Base-by-base conservation (phyloP, 306 rosid species). In the Vigna mungo region DNA sequence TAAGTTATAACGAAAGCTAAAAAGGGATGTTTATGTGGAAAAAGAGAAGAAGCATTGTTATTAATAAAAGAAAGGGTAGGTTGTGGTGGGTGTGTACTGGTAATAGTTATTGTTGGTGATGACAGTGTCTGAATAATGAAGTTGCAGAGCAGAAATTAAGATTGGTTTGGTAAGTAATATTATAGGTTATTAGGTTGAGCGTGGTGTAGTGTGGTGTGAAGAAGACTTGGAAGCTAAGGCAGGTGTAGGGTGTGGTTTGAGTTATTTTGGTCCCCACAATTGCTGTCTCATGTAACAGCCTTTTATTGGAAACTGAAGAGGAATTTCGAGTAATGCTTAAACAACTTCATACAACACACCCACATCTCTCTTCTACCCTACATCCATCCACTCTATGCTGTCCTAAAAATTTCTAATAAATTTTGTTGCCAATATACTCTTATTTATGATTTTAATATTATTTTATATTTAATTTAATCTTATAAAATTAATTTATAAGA, bases 41-140 rank as follows among this genome's bases (percentile, higher is more conserved):
- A 41, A 41, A 21, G 4, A 39, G 32, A 30, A 30, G 32, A 30
- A 30, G 4, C 27, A 32, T 15, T 69, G 17, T 39, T 46, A 21
- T 80, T 36, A 8, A 74, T 75, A 51, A 61, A 27, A 41, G 69
- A 16, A 17, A 69, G 74, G 54, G 78, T 54, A 62, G 74, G 85
- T 76, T 82, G 77, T 41, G 81, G 77, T 69, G 85, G 84, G 81
- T 44, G 61, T n/a, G 54, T 49, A 49, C 5, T 6, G 17, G 25
- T 43, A 30, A 17, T 43, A 7, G 0, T 14, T 6, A 36, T 1
- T 32, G 65, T n/a, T n/a, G n/a, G 1, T 34, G 71, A n/a, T 37
- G 25, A 68, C 62, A 65, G 4, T 34, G 36, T 75, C 37, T 56
- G 70, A 52, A 67, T 20, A 74, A 68, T 68, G 68, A 80, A 47